Base-by-base conservation (phyloP, 495 filamentous ascomycete species). In the Beverwykella pulmonaria region DNA sequence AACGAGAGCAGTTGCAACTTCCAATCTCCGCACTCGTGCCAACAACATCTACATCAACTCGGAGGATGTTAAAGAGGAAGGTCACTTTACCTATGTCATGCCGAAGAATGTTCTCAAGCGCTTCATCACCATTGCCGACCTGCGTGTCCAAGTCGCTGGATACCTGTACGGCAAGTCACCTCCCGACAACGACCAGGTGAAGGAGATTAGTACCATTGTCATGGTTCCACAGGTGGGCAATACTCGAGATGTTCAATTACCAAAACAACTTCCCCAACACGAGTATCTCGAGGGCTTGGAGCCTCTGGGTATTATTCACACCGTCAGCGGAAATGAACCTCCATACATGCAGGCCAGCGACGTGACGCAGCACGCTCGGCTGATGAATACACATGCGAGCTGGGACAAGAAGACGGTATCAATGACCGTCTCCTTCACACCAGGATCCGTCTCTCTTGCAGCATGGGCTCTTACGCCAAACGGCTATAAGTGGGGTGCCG, bases 21-120 rank as follows among this genome's bases (percentile, higher is more conserved):
- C 91, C 27, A 99, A 99, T 75, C 83, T 99, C 30, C 90, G 95
- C 36, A 97, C 95, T 56, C 82, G 94, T 59, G 85, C 94, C 55
- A 98, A 97, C 83, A 97, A 99, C 78, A 96, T 98, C 77, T 99
- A 97, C 77, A 94, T 99, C 66, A 96, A 93, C 1, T 95, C 92
- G 0, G 90, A 93, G 64, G 94, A 97, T 70, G 88, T 93, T 73
- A 86, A 85, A 32, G 88, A 92, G 70, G 88, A 89, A 50, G 87
- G 90, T 25, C 88, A 91, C 71, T 90, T 89, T 75, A 97, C 92
- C 10, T 97, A 96, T 72, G 88, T 99, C 71, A 96, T 99, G 92
- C 95, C 95, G 0, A 98, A 98, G 84, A 99, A 99, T 76, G 88
- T 98, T 61, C 86, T 99, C 73, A 97, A 96, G 83, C 89, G 92